Evolutionary conservation across 2,329 filamentous ascomycete species (phyloP).

Genomic region (Blastomyces silverae): DNA sequence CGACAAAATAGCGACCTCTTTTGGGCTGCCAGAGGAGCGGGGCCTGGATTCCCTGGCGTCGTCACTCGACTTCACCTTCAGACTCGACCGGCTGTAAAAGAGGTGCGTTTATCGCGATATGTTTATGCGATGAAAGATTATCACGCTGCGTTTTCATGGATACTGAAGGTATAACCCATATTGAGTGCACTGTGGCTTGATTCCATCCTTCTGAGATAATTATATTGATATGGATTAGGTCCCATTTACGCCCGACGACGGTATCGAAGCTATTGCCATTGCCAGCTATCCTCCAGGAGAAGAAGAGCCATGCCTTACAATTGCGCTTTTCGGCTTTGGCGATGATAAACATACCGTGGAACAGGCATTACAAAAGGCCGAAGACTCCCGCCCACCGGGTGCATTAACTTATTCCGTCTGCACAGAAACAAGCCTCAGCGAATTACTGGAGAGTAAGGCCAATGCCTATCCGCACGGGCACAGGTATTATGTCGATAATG

Average conservation of each 20-base stretch:
- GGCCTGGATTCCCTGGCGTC: constrained; percentile 49
- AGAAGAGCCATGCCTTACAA: constrained; percentile 3
- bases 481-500: constrained; percentile 48
- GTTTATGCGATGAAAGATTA: constrained; percentile 45
- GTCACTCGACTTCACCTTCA: constrained; percentile 48
- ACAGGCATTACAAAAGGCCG: neutral
- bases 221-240: neutral
- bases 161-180: constrained; percentile 28
- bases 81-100: constrained; percentile 26
- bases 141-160: constrained; percentile 44
- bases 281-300: neutral
- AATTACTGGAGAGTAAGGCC: constrained; percentile 34
- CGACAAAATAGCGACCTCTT: constrained; percentile 43
- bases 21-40: constrained; percentile 47
- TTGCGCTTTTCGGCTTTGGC: neutral
- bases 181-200: neutral
- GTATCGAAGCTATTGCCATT: neutral
- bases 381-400: neutral
- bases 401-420: neutral
- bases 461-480: constrained; percentile 45
- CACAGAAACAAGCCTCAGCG: neutral
- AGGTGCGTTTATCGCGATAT: constrained; percentile 38
- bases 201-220: neutral
- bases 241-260: neutral
- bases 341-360: neutral